Base-by-base conservation (phyloP, 768 basidiomycete genomes). In the Hydnum rufescens region DNA sequence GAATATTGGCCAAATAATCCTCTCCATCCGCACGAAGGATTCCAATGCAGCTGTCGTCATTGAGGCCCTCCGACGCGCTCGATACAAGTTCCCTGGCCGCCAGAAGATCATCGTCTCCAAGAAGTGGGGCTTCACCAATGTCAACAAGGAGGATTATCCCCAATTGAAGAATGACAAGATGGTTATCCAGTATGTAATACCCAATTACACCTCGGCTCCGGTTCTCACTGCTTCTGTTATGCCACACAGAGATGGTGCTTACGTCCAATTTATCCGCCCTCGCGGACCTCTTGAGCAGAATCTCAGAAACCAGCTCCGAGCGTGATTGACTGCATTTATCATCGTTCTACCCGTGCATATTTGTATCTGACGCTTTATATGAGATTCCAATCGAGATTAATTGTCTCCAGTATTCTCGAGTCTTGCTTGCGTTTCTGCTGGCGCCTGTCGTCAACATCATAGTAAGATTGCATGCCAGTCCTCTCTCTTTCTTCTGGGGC, bases 61-160 rank as follows among this genome's bases (percentile, higher is more conserved):
- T 68, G 95, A 97, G 71, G 93, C 92, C 52, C 81, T 97, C 58
- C 86, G 92, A 61, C 90, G 92, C 61, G 87, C 90, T 6, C 85
- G 93, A 52, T 97, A 97, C 79, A 99, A 97, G 79, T 93, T 90
- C 82, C 86, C 88, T n/a, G 88, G 89, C 53, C 78, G 88, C 63
- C 89, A 93, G 74, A 93, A 93, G 77, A 90, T 93, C 66, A 90
- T 92, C 59, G 74, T 89, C 59, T 87, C 82, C 54, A 88, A 88
- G 76, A 95, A 93, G 76, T 96, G 95, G 90, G 92, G 92, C 56
- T 97, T 99, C 73, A 99, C 95, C 39, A 82, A 83, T 60, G 89
- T 96, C 54, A 77, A 78, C 65, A 80, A 88, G 67, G 80, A 77
- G 59, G 89, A 92, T 46, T 97, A 95, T 67, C 61, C 75, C 63